Evolutionary conservation across 176 grass and related monocot genomes (phyloP).

Genomic region (Zea luxurians): DNA sequence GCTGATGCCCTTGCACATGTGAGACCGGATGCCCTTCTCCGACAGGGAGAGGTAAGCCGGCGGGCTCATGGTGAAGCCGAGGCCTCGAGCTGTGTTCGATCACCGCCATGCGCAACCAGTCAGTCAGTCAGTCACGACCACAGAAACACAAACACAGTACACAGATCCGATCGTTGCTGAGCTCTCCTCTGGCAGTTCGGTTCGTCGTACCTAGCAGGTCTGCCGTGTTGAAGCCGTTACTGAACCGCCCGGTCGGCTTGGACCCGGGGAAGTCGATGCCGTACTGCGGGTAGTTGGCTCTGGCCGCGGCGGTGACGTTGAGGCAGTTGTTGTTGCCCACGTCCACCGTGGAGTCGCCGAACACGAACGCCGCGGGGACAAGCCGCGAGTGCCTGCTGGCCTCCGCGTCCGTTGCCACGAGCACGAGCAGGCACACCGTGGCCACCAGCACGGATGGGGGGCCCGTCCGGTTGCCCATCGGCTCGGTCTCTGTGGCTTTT

Average conservation of each 20-base stretch:
- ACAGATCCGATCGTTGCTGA: too few species aligned
- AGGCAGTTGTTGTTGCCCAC: constrained; percentile 82
- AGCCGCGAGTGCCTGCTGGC: constrained; percentile 8
- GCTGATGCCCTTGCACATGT: constrained; percentile 61
- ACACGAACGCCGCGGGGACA: constrained; percentile 71
- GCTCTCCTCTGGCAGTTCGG: too few species aligned
- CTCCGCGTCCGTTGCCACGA: constrained; percentile 14
- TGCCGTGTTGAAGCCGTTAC: constrained; percentile 81
- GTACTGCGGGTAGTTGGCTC: constrained; percentile 67
- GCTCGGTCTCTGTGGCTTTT: constrained; percentile 9
- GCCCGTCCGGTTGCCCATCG: constrained; percentile 4
- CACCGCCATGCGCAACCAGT: background rate
- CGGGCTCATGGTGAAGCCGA: constrained; percentile 67
- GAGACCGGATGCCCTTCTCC: constrained; percentile 25
- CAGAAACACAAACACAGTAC: too few species aligned
- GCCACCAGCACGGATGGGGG: constrained; percentile 11
- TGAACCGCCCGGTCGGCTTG: constrained; percentile 76
- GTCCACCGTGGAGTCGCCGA: constrained; percentile 87
- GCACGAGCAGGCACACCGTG: constrained; percentile 33
- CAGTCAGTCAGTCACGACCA: background rate
- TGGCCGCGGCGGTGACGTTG: constrained; percentile 21
- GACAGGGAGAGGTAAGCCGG: constrained; percentile 61
- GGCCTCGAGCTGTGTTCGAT: constrained; percentile 40
- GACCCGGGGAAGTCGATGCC: constrained; percentile 69
- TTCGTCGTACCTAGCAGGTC: constrained; percentile 51